These are phyloP conservation scores for Geotrichum siamense DNA, from an alignment of 1,139 yeast species.

Conservation along the genomic window DNA sequence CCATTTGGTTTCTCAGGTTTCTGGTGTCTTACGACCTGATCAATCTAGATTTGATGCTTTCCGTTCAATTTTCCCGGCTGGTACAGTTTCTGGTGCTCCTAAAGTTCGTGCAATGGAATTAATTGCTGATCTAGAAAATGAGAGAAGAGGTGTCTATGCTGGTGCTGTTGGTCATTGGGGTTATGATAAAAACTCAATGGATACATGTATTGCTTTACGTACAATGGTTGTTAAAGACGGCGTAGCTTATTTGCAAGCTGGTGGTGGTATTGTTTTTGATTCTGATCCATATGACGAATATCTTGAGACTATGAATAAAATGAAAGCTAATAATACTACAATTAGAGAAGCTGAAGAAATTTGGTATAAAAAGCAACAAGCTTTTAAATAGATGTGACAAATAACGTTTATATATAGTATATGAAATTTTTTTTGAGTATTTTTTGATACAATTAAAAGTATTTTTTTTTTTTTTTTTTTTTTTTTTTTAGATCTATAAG, in stretches of 20 bases:
- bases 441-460: too few species aligned
- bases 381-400: not conserved
- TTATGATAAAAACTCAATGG: constrained; percentile 86
- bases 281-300: constrained; percentile 95
- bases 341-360: constrained; percentile 82
- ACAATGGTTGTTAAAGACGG: constrained; percentile 95
- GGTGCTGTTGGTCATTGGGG: constrained; percentile 99
- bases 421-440: too few species aligned
- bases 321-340: constrained; percentile 87
- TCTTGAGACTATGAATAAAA: constrained; percentile 92
- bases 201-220: constrained; percentile 92
- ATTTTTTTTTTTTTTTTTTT: too few species aligned
- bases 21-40: constrained; percentile 77
- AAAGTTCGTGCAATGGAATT: constrained; percentile 95
- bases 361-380: constrained; percentile 44
- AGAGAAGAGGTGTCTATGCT: constrained; percentile 93
- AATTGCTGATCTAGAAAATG: constrained; percentile 80
- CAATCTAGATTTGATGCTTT: constrained; percentile 93
- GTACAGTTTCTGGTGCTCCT: constrained; percentile 97
- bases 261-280: constrained; percentile 95
- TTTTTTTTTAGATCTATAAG: too few species aligned
- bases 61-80: constrained; percentile 96
- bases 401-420: too few species aligned
- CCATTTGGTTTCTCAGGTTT: constrained; percentile 91
- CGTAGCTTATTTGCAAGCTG: constrained; percentile 89